Conservation (phyloP, 371 early-diverging fungal genomes). For the Rhizopus sp. region DNA sequence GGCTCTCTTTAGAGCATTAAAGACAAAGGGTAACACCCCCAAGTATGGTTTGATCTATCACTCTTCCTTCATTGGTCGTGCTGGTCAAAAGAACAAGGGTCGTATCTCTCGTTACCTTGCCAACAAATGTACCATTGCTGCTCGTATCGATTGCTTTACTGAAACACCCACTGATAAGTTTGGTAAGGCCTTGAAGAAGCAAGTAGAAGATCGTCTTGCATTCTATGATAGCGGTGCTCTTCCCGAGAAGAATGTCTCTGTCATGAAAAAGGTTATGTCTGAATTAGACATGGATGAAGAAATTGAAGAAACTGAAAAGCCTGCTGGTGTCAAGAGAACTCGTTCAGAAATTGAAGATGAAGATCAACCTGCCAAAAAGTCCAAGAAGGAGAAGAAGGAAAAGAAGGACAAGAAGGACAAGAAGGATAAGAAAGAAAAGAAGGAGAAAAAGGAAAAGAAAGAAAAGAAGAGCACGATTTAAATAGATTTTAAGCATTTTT, state of each 20-base stretch:
- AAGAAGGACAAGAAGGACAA: conserved; percentile 53
- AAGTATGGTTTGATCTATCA: conserved; percentile 99
- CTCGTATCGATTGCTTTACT: conserved; percentile 97
- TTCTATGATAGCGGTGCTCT: conserved; percentile 91
- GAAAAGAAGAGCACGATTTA: conserved; percentile 49
- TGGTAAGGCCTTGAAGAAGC: conserved; percentile 93
- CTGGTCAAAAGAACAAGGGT: conserved; percentile 97
- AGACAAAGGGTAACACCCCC: conserved; percentile 98
- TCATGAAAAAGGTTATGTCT: conserved; percentile 89
- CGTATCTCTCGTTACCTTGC: conserved; percentile 97
- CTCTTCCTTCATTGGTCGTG: conserved; percentile 94
- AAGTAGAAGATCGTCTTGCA: conserved; percentile 95
- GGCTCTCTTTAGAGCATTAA: conserved; percentile 97
- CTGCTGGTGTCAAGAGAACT: conserved; percentile 35
- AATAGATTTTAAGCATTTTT: background rate
- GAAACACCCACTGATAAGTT: conserved; percentile 86
- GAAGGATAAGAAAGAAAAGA: conserved; percentile 56
- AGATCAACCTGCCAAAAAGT: conserved; percentile 27
- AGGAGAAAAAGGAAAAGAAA: conserved; percentile 60
- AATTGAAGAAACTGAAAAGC: conserved; percentile 18
- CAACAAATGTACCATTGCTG: conserved; percentile 98
- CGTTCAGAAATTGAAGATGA: conserved; percentile 36
- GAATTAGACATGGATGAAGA: conserved; percentile 67
- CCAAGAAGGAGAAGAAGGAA: conserved; percentile 57
- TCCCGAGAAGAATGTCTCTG: conserved; percentile 91